Percentiles rank a stretch among this genome's conserved stretches.
phyloP scores from a whole-genome alignment of 768 basidiomycete genomes.

The Thelephora ganbajun region DNA sequence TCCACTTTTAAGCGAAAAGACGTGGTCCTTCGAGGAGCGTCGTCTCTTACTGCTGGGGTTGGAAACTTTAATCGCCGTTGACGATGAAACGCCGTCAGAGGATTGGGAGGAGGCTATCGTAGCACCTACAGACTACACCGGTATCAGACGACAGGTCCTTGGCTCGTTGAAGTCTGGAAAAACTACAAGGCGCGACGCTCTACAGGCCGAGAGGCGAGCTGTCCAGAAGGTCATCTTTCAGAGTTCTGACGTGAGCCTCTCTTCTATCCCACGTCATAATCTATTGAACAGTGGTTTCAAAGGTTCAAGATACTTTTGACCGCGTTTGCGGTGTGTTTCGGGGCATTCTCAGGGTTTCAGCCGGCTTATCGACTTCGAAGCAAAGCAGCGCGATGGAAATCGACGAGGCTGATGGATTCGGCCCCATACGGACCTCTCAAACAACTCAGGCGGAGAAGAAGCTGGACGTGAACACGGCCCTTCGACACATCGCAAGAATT shows the following conservation, averaged over 20 bases:
- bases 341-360: constrained; percentile 25
- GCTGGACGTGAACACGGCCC: constrained; percentile 15
- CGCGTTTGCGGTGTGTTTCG: constrained; percentile 22
- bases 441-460: constrained; percentile 17
- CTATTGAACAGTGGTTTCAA: constrained; percentile 1
- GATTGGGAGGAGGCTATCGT: constrained; percentile 33
- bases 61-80: constrained; percentile 43
- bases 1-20: constrained; percentile 24
- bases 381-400: constrained; percentile 17
- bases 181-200: constrained; percentile 4
- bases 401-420: constrained; percentile 46
- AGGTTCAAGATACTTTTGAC: constrained; percentile 42
- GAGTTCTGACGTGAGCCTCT: constrained; percentile 44
- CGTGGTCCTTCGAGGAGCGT: constrained; percentile 52
- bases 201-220: constrained; percentile 17
- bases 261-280: neutral
- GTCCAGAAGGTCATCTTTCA: constrained; percentile 55
- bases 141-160: constrained; percentile 48
- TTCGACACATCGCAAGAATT: constrained; percentile 27
- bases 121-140: constrained; percentile 30
- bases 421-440: constrained; percentile 29
- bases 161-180: constrained; percentile 17
- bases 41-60: constrained; percentile 51
- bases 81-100: constrained; percentile 13
- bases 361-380: constrained; percentile 15